Evolutionary conservation across 495 filamentous ascomycete species (phyloP).

Genomic region (Durotheca rogersii): DNA sequence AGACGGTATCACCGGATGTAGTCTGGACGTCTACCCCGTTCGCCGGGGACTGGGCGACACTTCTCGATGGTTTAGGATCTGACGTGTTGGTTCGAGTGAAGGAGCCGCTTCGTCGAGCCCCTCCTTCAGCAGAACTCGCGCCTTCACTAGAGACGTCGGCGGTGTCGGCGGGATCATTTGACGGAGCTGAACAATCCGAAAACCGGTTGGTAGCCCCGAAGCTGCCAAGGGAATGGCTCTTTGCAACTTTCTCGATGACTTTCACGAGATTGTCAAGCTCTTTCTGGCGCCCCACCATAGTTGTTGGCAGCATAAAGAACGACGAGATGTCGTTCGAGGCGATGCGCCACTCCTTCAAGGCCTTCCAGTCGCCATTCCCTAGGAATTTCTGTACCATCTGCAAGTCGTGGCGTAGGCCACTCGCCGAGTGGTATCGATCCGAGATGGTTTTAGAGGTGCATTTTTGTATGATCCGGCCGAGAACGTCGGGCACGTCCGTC

Average conservation of each 20-base stretch:
- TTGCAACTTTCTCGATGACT: constrained; percentile 70
- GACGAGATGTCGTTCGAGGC: constrained; percentile 78
- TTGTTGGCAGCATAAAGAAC: constrained; percentile 76
- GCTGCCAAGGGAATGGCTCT: constrained; percentile 53
- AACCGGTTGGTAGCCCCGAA: constrained; percentile 50
- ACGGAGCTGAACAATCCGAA: constrained; percentile 55
- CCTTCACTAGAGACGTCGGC: constrained; percentile 53
- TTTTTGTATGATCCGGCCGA: constrained; percentile 79
- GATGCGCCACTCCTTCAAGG: constrained; percentile 67
- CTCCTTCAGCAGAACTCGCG: constrained; percentile 49
- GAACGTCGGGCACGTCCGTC: constrained; percentile 75
- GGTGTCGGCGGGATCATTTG: constrained; percentile 56
- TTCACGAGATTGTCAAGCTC: constrained; percentile 68
- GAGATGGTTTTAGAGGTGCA: constrained; percentile 84
- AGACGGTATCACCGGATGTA: constrained; percentile 39
- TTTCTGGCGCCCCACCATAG: constrained; percentile 74
- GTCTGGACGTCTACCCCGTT: constrained; percentile 35
- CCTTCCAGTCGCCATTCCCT: constrained; percentile 68
- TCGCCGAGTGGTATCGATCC: constrained; percentile 82
- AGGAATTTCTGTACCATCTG: constrained; percentile 67
- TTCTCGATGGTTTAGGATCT: constrained; percentile 44
- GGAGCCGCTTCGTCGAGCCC: constrained; percentile 38
- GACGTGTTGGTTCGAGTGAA: constrained; percentile 55
- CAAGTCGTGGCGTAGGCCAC: constrained; percentile 77
- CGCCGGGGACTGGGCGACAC: constrained; percentile 36